Conservation (phyloP, 2,329 filamentous ascomycete species). For the Escovopsis sp. region DNA sequence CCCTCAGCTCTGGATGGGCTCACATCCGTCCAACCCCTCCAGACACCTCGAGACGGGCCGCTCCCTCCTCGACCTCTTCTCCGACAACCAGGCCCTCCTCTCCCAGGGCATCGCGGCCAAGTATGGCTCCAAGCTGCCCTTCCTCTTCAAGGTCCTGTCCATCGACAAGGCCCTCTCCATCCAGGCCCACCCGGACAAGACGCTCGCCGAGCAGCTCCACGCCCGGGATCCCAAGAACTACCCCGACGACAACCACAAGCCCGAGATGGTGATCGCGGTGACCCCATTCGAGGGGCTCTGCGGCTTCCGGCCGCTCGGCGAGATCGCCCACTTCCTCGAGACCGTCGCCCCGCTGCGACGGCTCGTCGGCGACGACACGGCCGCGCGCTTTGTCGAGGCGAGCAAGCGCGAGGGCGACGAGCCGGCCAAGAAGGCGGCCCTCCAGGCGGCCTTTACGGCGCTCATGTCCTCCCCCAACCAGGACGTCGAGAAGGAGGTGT, state of each 20-base stretch:
- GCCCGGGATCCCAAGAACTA: slow-evolving; percentile 83
- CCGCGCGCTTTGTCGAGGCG: slow-evolving; percentile 38
- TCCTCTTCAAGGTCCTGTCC: slow-evolving; percentile 94
- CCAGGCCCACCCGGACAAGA: slow-evolving; percentile 93
- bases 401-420: slow-evolving; percentile 28
- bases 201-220: slow-evolving; percentile 74
- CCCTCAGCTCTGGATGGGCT: slow-evolving; percentile 90
- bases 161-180: slow-evolving; percentile 94
- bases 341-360: slow-evolving; percentile 40
- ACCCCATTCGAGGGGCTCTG: slow-evolving; percentile 94
- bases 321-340: slow-evolving; percentile 75
- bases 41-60: slow-evolving; percentile 75
- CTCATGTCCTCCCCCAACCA: slow-evolving; percentile 67
- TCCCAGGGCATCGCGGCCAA: slow-evolving; percentile 56
- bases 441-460: slow-evolving; percentile 60
- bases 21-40: slow-evolving; percentile 88
- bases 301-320: slow-evolving; percentile 75
- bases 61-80: slow-evolving; percentile 71
- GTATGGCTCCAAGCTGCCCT: slow-evolving; percentile 75
- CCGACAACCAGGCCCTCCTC: slow-evolving; percentile 74
- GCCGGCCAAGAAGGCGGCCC: slow-evolving; percentile 58
- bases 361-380: slow-evolving; percentile 51
- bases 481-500: slow-evolving; percentile 37
- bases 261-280: slow-evolving; percentile 97
- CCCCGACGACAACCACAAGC: slow-evolving; percentile 98